Base-by-base conservation (phyloP, 2,329 filamentous ascomycete genomes). In the Aspergillus tanneri region DNA sequence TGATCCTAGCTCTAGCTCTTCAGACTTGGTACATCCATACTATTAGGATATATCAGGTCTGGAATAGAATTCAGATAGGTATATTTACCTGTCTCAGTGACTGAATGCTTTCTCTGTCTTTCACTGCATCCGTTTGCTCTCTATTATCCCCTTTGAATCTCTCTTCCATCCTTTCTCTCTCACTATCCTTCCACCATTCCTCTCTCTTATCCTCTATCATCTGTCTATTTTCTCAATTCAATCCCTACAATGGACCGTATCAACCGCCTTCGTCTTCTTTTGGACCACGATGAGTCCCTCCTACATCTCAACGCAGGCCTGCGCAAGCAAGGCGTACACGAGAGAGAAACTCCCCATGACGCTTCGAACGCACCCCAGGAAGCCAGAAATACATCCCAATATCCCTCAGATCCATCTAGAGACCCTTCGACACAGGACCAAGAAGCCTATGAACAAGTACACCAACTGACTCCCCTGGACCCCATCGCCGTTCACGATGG, bases 231-330 rank as follows among this genome's bases (percentile, higher is more conserved):
- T 27, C 22, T 5, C 11, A 39, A 18, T 4, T 16, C 19, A n/a
- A 22, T 14, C 14, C 2, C 9, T 24, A 48, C 7, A n/a, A 67
- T 67, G 65, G 55, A 57, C n/a, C 47, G 43, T 25, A 12, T 12
- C 21, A 55, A 57, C 16, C 60, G 66, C 16, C 55, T 69, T 11
- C 54, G 54, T 21, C 41, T 68, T 22, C 59, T 69, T 30, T 68
- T 70, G 40, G 40, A 49, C 6, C 42, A 55, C 4, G 62, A 68
- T 37, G 49, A 55, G 24, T 37, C 38, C 9, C 53, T 69, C 23
- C 42, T 67, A 14, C 39, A 52, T 8, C 37, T 55, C n/a, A 47
- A 63, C 41, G 58, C 58, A 0, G 30, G 30, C 7, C 11, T 34
- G n/a, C n/a, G n/a, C n/a, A n/a, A n/a, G n/a, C n/a, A n/a, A n/a